Evolutionary conservation across 257 asterid species (phyloP), one percentile per base, ranked within the genome.

Genomic region (Gynochthodes officinalis): DNA sequence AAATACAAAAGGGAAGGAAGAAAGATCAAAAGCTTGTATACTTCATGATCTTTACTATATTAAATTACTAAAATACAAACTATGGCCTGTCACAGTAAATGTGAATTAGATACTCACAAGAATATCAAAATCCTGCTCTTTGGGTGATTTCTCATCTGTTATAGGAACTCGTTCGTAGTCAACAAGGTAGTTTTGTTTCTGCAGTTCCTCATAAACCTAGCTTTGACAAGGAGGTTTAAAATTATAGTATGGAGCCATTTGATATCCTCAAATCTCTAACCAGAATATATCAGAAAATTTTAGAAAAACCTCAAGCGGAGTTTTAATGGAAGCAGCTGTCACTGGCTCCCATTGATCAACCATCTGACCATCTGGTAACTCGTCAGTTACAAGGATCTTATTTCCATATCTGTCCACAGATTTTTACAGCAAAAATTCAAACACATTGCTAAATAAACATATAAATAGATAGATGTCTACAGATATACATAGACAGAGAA

Each of bases 331-430:
- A 82, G 86, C 91, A 78, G 28, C 73, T 67, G 89, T 83, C 79
- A 93, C 91, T 74, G 98, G 96, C 81, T 93, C 98, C 98, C 98
- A 93, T 75, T 93, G 98, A 83, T 93, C 98, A 77, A 93, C 98
- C 98, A 93, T 93, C 84, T 93, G 98, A 80, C 98, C 98, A 86
- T 93, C 96, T 82, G 97, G 98, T 66, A 93, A 87, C 82, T 93
- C 98, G 83, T 93, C 98, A 74, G 98, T 93, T 57, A 93, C 98
- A 69, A 93, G 96, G 88, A 93, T 91, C 85, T 93, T 93, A 83
- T 87, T 91, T 84, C 96, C 97, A 71, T 93, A 93, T 82, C 98
- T 93, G 96, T 80, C 73, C 78, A 77, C 80, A 84, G 70, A 66
- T 68, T 75, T 73, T 58, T 52, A 69, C 54, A 58, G 75, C 67